phyloP scores from a whole-genome alignment of 495 filamentous ascomycete genomes.

The Hypoxylon fragiforme region DNA sequence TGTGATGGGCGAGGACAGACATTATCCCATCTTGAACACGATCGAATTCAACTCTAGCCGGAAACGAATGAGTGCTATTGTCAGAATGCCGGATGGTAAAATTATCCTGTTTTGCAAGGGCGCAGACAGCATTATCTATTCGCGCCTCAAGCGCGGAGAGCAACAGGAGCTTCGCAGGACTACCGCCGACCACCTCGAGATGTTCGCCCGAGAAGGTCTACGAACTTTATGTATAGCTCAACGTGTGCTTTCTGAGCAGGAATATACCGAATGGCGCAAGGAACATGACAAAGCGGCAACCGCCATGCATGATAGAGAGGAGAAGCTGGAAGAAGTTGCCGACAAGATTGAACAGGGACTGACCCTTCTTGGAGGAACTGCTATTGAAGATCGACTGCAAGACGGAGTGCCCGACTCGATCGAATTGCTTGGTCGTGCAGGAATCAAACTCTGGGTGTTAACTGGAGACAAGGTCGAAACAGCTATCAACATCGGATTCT shows the following conservation, averaged over 20 bases:
- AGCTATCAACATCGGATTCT: constrained; percentile 99
- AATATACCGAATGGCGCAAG: constrained; percentile 83
- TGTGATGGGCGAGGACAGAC: constrained; percentile 78
- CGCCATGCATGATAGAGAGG: constrained; percentile 83
- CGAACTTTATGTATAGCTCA: constrained; percentile 96
- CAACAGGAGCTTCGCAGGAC: constrained; percentile 78
- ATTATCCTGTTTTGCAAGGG: constrained; percentile 97
- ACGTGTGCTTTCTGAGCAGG: constrained; percentile 75
- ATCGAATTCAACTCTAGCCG: constrained; percentile 97
- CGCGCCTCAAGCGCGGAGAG: constrained; percentile 80
- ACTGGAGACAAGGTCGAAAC: constrained; percentile 99
- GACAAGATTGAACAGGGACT: constrained; percentile 90
- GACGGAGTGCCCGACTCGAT: constrained; percentile 98
- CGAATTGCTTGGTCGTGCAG: constrained; percentile 85
- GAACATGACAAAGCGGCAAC: constrained; percentile 87
- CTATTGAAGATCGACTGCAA: constrained; percentile 96
- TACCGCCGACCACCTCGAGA: constrained; percentile 93
- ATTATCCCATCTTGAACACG: constrained; percentile 88
- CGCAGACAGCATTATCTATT: constrained; percentile 97
- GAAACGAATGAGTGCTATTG: constrained; percentile 98
- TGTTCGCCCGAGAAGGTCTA: constrained; percentile 94
- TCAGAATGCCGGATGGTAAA: constrained; percentile 90
- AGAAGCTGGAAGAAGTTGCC: constrained; percentile 88
- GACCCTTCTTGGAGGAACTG: constrained; percentile 89
- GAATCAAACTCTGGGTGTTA: constrained; percentile 99